phyloP scores from a whole-genome alignment of 1,284 basidiomycete genomes.

The Gomphus bonarii region DNA sequence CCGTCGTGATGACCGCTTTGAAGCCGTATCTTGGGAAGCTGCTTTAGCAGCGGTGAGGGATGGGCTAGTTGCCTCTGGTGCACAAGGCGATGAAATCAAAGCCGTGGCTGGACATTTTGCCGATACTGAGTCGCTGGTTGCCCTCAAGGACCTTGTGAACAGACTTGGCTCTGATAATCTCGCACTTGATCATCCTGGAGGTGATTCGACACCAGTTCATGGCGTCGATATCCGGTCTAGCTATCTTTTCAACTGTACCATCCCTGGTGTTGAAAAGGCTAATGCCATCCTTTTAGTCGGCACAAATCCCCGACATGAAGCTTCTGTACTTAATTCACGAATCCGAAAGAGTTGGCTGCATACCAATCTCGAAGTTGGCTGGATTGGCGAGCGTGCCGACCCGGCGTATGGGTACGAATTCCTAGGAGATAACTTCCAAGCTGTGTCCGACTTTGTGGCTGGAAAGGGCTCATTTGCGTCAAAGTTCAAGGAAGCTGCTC shows the following conservation, averaged over 20 bases:
- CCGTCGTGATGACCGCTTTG: slow-evolving; percentile 88
- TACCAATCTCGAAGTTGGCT: slow-evolving; percentile 74
- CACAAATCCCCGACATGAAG: slow-evolving; percentile 97
- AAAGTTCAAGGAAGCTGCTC: slow-evolving; percentile 87
- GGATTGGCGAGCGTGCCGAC: slow-evolving; percentile 88
- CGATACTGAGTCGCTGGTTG: slow-evolving; percentile 90
- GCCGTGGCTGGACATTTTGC: slow-evolving; percentile 89
- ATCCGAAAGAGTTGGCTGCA: slow-evolving; percentile 93
- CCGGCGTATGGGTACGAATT: slow-evolving; percentile 92
- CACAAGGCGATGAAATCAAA: slow-evolving; percentile 92
- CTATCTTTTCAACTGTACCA: slow-evolving; percentile 95
- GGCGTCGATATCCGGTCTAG: slow-evolving; percentile 92
- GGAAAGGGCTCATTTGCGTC: slow-evolving; percentile 75
- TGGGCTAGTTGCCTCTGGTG: slow-evolving; percentile 74
- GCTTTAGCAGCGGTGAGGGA: slow-evolving; percentile 74
- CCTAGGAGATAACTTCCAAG: slow-evolving; percentile 73
- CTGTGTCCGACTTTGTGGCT: slow-evolving; percentile 70
- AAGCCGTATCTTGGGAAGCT: slow-evolving; percentile 88
- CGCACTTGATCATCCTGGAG: slow-evolving; percentile 66
- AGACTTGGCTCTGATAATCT: slow-evolving; percentile 94
- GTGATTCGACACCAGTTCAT: slow-evolving; percentile 57
- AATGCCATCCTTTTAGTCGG: slow-evolving; percentile 93
- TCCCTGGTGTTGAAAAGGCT: slow-evolving; percentile 85
- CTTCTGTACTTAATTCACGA: slow-evolving; percentile 93
- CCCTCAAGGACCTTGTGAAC: slow-evolving; percentile 92